phyloP scores from a whole-genome alignment of 768 basidiomycete species.

The Pleurotus salmoneostramineus region DNA sequence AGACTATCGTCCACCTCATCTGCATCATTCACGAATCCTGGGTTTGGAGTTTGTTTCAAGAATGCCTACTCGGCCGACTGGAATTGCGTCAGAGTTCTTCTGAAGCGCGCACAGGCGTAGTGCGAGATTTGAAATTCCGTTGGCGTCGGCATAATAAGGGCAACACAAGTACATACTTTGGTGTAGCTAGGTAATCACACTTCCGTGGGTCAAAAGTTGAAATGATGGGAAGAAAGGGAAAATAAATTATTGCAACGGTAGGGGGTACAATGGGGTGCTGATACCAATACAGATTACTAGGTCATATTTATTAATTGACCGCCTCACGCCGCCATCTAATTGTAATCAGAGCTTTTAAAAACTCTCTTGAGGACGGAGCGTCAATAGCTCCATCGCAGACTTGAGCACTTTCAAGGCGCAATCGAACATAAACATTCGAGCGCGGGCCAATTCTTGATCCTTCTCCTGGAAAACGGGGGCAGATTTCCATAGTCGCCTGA shows the following conservation, averaged over 20 bases:
- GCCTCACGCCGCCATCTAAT: neutral
- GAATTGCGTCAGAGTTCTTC: too few relatives aligned
- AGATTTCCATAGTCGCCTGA: neutral
- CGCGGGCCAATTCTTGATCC: neutral
- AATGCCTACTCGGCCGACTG: too few relatives aligned
- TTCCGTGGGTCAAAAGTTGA: neutral
- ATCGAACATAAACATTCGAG: conserved; percentile 1
- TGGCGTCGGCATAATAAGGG: neutral
- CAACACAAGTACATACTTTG: too few relatives aligned
- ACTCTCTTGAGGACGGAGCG: conserved; percentile 1
- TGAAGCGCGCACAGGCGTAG: too few relatives aligned
- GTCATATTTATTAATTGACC: neutral
- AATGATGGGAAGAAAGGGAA: neutral
- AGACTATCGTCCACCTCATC: too few relatives aligned
- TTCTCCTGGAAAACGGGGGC: neutral
- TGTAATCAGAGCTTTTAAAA: neutral
- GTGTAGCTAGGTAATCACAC: too few relatives aligned
- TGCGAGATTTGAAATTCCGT: too few relatives aligned
- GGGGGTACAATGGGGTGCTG: neutral
- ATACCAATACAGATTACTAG: too few relatives aligned
- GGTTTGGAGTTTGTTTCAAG: too few relatives aligned
- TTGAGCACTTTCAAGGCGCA: neutral
- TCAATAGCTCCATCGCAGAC: conserved; percentile 6
- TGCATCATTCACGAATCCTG: too few relatives aligned
- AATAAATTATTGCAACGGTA: neutral